A percentile compares a stretch with the other conserved stretches of the same genome.
These are phyloP conservation scores for Rhododendron henanense DNA, from an alignment of 148 eudicot genomes.

Conservation along the genomic window DNA sequence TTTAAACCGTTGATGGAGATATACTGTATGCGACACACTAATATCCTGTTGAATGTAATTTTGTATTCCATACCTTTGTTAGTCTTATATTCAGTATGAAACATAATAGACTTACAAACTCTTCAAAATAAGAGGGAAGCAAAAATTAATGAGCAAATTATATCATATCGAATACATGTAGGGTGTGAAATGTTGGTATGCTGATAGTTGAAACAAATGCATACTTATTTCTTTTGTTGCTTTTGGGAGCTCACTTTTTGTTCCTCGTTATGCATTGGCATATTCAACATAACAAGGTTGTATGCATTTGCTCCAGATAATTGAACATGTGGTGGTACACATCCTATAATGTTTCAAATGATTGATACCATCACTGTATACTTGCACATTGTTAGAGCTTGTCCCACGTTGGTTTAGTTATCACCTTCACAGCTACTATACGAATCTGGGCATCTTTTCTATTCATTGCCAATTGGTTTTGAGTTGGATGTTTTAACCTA, in stretches of 20 bases:
- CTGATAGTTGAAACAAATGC: not conserved
- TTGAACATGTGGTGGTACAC: not conserved
- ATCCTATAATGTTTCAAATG: not conserved
- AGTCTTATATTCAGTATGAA: not conserved
- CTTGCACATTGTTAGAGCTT: not conserved
- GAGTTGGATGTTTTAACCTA: too few species aligned
- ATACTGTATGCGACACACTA: not conserved
- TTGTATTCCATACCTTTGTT: not conserved
- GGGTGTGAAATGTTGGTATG: not conserved
- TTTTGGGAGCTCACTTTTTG: not conserved
- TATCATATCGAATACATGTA: not conserved
- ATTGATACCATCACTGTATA: not conserved
- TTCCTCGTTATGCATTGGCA: too few species aligned
- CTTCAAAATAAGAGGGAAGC: not conserved
- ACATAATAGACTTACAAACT: not conserved
- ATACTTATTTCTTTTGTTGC: not conserved
- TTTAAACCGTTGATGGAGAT: not conserved
- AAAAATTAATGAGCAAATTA: not conserved
- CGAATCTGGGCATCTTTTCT: not conserved
- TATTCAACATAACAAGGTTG: too few species aligned
- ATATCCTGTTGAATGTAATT: not conserved
- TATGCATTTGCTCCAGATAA: not conserved
- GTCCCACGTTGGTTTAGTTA: not conserved
- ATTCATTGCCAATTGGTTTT: too few species aligned
- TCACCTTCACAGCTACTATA: not conserved